Conservation (phyloP, 345 rosid genomes). For the Lumnitzera littorea region DNA sequence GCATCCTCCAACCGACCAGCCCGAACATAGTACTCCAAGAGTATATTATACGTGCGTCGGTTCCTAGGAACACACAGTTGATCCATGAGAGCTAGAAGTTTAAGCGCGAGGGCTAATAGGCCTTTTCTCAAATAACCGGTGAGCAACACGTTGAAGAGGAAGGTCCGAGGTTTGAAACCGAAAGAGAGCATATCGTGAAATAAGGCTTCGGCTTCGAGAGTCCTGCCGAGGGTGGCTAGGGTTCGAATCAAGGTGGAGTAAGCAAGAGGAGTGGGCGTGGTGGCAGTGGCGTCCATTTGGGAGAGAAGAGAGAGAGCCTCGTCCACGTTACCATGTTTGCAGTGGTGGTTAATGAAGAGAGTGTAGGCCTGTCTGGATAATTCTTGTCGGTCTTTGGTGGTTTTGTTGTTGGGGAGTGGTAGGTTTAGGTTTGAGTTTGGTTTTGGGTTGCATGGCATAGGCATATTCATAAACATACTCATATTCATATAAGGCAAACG, state of each 20-base stretch:
- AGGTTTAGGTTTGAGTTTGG: too few relatives aligned
- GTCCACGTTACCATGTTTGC: constrained; percentile 34
- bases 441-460: too few relatives aligned
- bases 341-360: constrained; percentile 32
- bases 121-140: constrained; percentile 54
- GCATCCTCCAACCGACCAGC: constrained; percentile 57
- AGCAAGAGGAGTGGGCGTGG: constrained; percentile 26
- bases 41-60: constrained; percentile 39
- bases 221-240: constrained; percentile 40
- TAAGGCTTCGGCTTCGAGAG: constrained; percentile 55
- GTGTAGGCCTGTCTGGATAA: constrained; percentile 27
- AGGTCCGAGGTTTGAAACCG: constrained; percentile 26
- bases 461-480: too few relatives aligned
- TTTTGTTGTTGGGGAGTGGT: neutral
- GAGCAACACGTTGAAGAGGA: constrained; percentile 39
- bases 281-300: constrained; percentile 42
- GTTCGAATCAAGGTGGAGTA: constrained; percentile 40
- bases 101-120: constrained; percentile 31
- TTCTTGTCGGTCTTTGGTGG: constrained; percentile 15
- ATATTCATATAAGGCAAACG: too few relatives aligned
- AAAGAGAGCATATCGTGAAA: constrained; percentile 36
- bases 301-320: constrained; percentile 46
- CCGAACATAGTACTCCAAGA: constrained; percentile 49
- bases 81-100: constrained; percentile 34
- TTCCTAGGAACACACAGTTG: constrained; percentile 22